Conservation (phyloP, 106 monocot genomes). For the Platanthera zijinensis region DNA sequence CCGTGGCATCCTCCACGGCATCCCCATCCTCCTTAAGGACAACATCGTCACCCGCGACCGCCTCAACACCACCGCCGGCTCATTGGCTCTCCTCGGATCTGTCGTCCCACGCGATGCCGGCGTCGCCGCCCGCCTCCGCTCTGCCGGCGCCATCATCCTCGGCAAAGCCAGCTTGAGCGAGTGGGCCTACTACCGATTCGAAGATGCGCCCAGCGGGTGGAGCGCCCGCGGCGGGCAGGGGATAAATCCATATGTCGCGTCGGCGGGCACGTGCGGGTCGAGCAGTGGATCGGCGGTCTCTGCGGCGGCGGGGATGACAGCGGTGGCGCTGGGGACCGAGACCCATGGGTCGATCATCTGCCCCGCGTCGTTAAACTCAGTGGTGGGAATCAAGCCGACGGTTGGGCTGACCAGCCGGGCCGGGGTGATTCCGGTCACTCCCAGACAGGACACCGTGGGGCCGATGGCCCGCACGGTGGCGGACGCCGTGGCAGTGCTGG, state of each 20-base stretch:
- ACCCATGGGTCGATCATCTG: slow-evolving; percentile 72
- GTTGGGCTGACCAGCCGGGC: slow-evolving; percentile 70
- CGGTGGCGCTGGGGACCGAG: slow-evolving; percentile 62
- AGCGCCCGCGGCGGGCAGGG: slow-evolving; percentile 56
- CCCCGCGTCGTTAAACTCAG: slow-evolving; percentile 43
- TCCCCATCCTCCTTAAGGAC: slow-evolving; percentile 58
- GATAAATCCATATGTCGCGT: slow-evolving; percentile 17
- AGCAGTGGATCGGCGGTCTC: slow-evolving; percentile 78
- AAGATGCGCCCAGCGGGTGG: slow-evolving; percentile 33
- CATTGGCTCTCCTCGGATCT: no score
- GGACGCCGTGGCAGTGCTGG: slow-evolving; percentile 56
- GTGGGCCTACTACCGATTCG: slow-evolving; percentile 41
- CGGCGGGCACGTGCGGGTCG: slow-evolving; percentile 54
- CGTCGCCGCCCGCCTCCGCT: slow-evolving; percentile 34
- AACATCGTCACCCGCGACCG: slow-evolving; percentile 39
- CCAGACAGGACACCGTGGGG: slow-evolving; percentile 21
- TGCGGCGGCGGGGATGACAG: slow-evolving; percentile 54
- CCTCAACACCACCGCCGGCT: slow-evolving; percentile 13
- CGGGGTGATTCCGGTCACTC: slow-evolving; percentile 62
- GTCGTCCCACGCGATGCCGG: slow-evolving; percentile 17
- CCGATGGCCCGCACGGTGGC: not conserved
- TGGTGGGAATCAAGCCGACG: slow-evolving; percentile 74
- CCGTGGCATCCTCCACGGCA: slow-evolving; percentile 10
- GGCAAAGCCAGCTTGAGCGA: slow-evolving; percentile 70
- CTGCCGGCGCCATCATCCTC: slow-evolving; percentile 46